A percentile compares a stretch with the other conserved stretches of the same genome.
phyloP scores from a whole-genome alignment of 1,284 basidiomycete species.

The Cerioporus squamosus region DNA sequence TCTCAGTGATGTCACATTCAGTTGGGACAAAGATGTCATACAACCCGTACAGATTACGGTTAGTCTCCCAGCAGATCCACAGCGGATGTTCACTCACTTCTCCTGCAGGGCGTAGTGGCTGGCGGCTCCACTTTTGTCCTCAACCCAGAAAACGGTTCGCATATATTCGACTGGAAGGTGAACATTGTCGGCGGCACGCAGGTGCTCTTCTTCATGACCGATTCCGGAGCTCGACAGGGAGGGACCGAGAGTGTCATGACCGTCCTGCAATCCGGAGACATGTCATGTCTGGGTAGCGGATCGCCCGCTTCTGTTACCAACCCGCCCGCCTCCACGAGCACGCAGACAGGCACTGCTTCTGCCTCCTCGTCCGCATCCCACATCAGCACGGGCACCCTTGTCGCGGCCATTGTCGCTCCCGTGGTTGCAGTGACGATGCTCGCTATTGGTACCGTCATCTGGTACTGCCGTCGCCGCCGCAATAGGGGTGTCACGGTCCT shows the following conservation, averaged over 20 bases:
- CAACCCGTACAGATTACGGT: slow-evolving; percentile 69
- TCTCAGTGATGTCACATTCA: slow-evolving; percentile 58
- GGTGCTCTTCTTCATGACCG: slow-evolving; percentile 65
- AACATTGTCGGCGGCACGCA: slow-evolving; percentile 63
- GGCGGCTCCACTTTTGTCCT: slow-evolving; percentile 58
- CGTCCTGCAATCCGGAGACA: slow-evolving; percentile 57
- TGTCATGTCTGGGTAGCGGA: slow-evolving; percentile 52
- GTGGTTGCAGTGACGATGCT: slow-evolving; percentile 49
- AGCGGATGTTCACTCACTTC: not conserved
- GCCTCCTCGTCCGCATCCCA: not conserved
- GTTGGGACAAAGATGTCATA: slow-evolving; percentile 49
- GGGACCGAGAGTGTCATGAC: slow-evolving; percentile 56
- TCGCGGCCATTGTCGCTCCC: slow-evolving; percentile 61
- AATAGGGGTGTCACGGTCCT: slow-evolving; percentile 10
- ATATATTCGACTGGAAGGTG: slow-evolving; percentile 56
- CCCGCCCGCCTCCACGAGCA: slow-evolving; percentile 28
- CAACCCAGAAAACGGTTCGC: slow-evolving; percentile 45
- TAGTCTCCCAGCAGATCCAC: slow-evolving; percentile 24
- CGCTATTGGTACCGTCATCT: slow-evolving; percentile 27
- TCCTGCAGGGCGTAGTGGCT: slow-evolving; percentile 63
- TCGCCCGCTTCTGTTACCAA: slow-evolving; percentile 55
- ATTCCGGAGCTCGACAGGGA: slow-evolving; percentile 58
- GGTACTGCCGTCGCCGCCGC: slow-evolving; percentile 30
- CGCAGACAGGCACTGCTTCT: slow-evolving; percentile 1
- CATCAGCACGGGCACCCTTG: slow-evolving; percentile 48